Evolutionary conservation across 106 monocot genomes (phyloP).

Genomic region (Dioscorea alata): DNA sequence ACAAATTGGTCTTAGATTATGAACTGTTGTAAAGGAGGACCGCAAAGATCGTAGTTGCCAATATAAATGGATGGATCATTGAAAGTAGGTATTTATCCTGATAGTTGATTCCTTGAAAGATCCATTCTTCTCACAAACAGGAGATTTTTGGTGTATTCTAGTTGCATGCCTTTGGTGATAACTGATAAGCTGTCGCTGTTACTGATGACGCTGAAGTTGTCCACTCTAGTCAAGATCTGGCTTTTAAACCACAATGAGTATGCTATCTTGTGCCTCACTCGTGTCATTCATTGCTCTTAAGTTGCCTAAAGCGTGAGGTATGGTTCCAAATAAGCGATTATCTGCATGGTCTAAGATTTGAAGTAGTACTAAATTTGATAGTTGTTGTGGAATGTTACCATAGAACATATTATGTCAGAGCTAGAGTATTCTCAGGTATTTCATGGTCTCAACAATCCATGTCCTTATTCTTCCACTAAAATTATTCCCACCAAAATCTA

Average conservation of each 20-base stretch:
- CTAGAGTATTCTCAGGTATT: not conserved
- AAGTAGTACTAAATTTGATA: not conserved
- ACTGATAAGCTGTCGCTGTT: no score
- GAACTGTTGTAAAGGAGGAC: no score
- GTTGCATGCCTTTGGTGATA: no score
- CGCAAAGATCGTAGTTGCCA: no score
- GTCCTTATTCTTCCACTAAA: not conserved
- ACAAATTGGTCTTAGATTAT: no score
- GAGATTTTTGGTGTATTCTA: not conserved
- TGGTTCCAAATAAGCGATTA: not conserved
- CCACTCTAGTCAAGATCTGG: no score
- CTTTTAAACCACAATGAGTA: no score
- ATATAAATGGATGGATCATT: no score
- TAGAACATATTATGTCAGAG: not conserved
- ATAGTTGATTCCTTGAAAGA: conserved; percentile 10
- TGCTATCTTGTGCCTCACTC: no score
- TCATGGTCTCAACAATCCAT: not conserved
- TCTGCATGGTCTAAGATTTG: not conserved
- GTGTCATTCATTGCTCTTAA: no score
- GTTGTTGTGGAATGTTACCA: not conserved
- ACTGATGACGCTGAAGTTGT: no score
- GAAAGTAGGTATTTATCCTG: conserved; percentile 1
- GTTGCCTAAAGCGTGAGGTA: not conserved
- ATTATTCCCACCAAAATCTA: not conserved
- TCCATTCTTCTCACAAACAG: conserved; percentile 2